Percentiles rank a stretch among this genome's conserved stretches.
Evolutionary conservation across 2,329 filamentous ascomycete species (phyloP).

Genomic region (Penicillium verrucosum): DNA sequence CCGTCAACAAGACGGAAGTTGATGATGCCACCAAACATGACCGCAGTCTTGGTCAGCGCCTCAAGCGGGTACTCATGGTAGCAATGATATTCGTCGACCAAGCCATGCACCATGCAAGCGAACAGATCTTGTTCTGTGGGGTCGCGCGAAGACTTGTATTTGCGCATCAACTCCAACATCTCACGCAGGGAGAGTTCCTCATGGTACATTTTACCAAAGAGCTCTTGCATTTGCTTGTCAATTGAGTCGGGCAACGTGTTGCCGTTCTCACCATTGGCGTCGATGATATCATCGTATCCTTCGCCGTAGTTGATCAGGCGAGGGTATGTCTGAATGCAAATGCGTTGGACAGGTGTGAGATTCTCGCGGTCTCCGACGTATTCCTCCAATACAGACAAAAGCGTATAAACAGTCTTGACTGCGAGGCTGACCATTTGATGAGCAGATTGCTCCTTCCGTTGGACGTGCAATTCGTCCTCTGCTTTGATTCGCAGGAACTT

Average conservation of each 20-base stretch:
- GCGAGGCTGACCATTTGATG: slow-evolving; percentile 71
- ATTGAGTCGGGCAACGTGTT: slow-evolving; percentile 76
- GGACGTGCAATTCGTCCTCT: slow-evolving; percentile 71
- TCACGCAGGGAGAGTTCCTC: slow-evolving; percentile 81
- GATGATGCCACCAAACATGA: slow-evolving; percentile 94
- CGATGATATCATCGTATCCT: slow-evolving; percentile 86
- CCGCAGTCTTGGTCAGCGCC: slow-evolving; percentile 89
- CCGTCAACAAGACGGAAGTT: slow-evolving; percentile 88
- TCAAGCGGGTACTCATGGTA: slow-evolving; percentile 96
- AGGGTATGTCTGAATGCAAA: slow-evolving; percentile 89
- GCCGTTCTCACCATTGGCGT: slow-evolving; percentile 75
- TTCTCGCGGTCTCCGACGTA: slow-evolving; percentile 60
- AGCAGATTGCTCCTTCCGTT: slow-evolving; percentile 64
- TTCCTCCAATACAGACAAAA: slow-evolving; percentile 76
- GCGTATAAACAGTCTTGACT: slow-evolving; percentile 76
- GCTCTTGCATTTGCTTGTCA: slow-evolving; percentile 90
- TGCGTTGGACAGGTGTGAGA: slow-evolving; percentile 75
- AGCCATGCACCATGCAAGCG: slow-evolving; percentile 95
- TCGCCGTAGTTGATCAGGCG: slow-evolving; percentile 95
- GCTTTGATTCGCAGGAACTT: slow-evolving; percentile 85
- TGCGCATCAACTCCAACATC: slow-evolving; percentile 78
- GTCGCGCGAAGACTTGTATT: slow-evolving; percentile 83
- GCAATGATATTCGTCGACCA: slow-evolving; percentile 96
- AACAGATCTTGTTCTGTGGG: slow-evolving; percentile 89
- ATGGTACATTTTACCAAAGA: slow-evolving; percentile 97